A percentile compares a stretch with the other conserved stretches of the same genome.
These are phyloP conservation scores for Pseudocohnilembus persalinus DNA, from an alignment of 169 alveolate genomes.

Conservation along the genomic window DNA sequence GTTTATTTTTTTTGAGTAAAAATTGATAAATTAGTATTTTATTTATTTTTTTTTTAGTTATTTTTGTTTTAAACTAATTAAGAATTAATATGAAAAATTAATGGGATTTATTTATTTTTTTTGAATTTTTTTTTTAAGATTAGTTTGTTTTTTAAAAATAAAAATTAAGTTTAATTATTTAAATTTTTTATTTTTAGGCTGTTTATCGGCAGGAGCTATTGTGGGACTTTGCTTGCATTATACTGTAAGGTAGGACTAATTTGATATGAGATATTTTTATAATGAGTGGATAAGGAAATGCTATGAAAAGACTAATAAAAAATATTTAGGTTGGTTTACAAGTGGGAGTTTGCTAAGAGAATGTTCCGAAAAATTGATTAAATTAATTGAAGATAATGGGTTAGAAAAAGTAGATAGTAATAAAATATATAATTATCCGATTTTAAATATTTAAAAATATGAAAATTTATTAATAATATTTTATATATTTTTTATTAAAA, in stretches of 20 bases:
- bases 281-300: neutral
- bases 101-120: too few species aligned
- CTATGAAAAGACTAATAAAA: neutral
- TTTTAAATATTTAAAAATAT: too few species aligned
- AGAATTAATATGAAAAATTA: too few species aligned
- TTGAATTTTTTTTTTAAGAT: too few species aligned
- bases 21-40: too few species aligned
- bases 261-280: neutral
- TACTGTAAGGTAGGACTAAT: neutral
- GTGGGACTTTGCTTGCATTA: neutral
- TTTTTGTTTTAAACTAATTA: too few species aligned
- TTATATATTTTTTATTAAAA: too few species aligned
- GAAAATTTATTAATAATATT: neutral
- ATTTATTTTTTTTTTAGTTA: too few species aligned
- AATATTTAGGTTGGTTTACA: neutral
- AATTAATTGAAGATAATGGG: neutral
- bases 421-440: neutral
- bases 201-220: neutral
- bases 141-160: too few species aligned
- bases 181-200: too few species aligned
- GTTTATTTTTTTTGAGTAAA: too few species aligned
- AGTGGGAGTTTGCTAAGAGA: neutral
- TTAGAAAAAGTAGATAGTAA: neutral
- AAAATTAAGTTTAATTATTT: too few species aligned
- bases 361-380: neutral